Percentiles rank a stretch among this genome's conserved stretches.
These are phyloP conservation scores for Margaritispora aquatica DNA, from an alignment of 495 filamentous ascomycete species.

Conservation along the genomic window DNA sequence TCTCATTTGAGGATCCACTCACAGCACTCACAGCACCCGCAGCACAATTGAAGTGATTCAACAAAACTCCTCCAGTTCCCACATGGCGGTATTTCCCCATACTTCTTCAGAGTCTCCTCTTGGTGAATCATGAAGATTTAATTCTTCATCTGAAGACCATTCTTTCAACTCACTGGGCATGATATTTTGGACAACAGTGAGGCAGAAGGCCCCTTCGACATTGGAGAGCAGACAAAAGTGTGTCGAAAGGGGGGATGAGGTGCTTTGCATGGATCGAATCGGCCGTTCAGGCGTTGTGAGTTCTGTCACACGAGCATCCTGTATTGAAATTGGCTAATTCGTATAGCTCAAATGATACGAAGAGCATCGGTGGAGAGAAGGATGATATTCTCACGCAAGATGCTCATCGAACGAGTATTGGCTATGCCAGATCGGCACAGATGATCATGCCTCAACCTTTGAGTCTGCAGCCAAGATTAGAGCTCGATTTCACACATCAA, in stretches of 20 bases:
- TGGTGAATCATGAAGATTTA: neutral
- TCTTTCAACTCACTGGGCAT: slow-evolving; percentile 5
- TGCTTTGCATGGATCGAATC: slow-evolving; percentile 14
- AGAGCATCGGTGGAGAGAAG: neutral
- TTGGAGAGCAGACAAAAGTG: slow-evolving; percentile 1
- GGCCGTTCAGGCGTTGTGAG: slow-evolving; percentile 17
- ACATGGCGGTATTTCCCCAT: neutral
- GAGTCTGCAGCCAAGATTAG: neutral
- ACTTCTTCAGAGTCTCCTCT: neutral
- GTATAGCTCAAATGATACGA: neutral
- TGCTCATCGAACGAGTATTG: neutral
- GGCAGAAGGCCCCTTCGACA: neutral
- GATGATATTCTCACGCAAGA: neutral
- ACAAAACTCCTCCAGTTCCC: neutral
- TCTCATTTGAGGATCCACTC: neutral
- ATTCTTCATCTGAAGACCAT: neutral
- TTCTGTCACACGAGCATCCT: neutral
- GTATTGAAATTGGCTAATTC: neutral
- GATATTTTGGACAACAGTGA: slow-evolving; percentile 1
- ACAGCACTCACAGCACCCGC: too few relatives aligned
- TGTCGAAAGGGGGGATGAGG: slow-evolving; percentile 13
- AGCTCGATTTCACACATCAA: neutral
- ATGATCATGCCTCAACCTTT: neutral
- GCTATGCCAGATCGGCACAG: neutral
- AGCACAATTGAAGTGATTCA: neutral